Evolutionary conservation across 345 rosid species (phyloP), one percentile per base, ranked within the genome.

Genomic region (Camelina laxa): DNA sequence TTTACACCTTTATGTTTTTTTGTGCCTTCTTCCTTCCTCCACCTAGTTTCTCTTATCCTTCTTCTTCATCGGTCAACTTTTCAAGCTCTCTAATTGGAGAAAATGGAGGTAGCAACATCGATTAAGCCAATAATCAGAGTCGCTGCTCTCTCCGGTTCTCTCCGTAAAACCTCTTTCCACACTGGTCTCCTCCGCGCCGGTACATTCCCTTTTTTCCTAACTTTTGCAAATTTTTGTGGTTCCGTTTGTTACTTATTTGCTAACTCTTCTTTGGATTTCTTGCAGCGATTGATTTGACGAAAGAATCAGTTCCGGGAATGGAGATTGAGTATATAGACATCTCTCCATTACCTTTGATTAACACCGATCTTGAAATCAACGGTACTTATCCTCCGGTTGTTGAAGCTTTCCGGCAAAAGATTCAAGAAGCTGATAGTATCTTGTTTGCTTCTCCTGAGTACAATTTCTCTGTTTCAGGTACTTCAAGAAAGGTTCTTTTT

Each of bases 381-480:
- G 96, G 92, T 17, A 78, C 78, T 51, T 88, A 69, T 64, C 96
- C 94, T 12, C 80, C 85, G 0, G 84, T 7, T 1, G 90, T 92
- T 47, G 91, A 90, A 71, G 91, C 83, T 80, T 82, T 92, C 78
- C 87, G 94, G 12, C 81, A 60, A 55, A 85, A 87, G 80, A 86
- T 92, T 36, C 83, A 77, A 9, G 67, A 72, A 16, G 91, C 96
- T 22, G 96, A 88, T 38, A 68, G 88, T 81, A 19, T 83, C 21
- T 85, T 92, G n/a, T 90, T 90, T n/a, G 96, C 96, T 62, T 92
- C 88, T 1, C 96, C 94, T 1, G 96, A 92, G 81, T 88, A 90
- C 70, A 92, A 88, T 45, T 90, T 54, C 82, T 90, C 98, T 19
- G 72, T 90, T 20, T 53, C 92, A 30, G 87, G 96, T 89, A 33